These are phyloP conservation scores for Cenchrus fungigraminus DNA, from an alignment of 176 grass and related monocot species.

Conservation along the genomic window DNA sequence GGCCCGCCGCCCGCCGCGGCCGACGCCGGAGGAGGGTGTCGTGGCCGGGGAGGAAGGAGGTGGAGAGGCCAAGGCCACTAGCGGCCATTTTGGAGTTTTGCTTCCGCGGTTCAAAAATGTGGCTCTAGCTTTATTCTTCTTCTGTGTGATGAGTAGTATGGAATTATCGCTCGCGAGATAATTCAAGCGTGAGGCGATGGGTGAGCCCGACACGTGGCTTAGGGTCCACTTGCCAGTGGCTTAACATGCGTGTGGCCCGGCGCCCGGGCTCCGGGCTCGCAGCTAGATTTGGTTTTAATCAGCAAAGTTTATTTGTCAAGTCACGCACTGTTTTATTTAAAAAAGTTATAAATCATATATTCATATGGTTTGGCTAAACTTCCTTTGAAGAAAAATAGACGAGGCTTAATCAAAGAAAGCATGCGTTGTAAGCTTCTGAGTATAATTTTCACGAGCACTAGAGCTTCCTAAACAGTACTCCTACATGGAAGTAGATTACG, in stretches of 20 bases:
- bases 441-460: neutral
- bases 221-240: neutral
- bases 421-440: neutral
- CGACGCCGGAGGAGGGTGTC: conserved; percentile 44
- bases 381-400: too few species aligned
- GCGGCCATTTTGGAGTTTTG: conserved; percentile 49
- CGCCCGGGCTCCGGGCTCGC: neutral
- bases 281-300: neutral
- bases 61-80: conserved; percentile 58
- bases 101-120: conserved; percentile 33
- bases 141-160: neutral
- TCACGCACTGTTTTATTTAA: neutral
- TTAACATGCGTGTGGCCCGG: neutral
- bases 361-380: too few species aligned
- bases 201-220: neutral
- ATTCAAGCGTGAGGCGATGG: conserved; percentile 24
- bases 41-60: conserved; percentile 70
- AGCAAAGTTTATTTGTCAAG: neutral
- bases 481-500: neutral
- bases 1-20: neutral
- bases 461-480: neutral
- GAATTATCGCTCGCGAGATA: conserved; percentile 8
- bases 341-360: neutral
- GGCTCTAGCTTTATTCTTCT: conserved; percentile 7
- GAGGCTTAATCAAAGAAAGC: neutral